Base-by-base conservation (phyloP, 345 rosid genomes). In the Odontarrhena argentea region DNA sequence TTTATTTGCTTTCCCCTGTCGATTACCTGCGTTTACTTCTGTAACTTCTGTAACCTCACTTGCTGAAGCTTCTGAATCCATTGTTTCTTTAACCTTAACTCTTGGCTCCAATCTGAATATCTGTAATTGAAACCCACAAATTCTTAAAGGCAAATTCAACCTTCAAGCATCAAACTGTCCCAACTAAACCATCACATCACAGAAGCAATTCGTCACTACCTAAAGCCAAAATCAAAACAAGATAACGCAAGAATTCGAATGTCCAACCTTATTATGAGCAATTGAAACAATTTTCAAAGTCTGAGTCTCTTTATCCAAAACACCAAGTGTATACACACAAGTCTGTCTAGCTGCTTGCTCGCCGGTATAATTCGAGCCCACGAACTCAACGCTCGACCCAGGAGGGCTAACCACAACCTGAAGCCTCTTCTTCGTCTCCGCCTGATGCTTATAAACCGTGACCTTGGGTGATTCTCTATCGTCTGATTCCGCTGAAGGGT, bases 61-160 rank as follows among this genome's bases (percentile, higher is more conserved):
- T 22, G 65, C 65, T 24, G 65, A 34, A 48, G 66, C 73, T 57
- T 83, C 86, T 53, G 78, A 57, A 8, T 78, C 84, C 36, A 46
- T 75, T 41, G 54, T 7, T 51, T 65, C 79, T 10, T 40, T 35
- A 37, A 26, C 40, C 51, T 68, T 74, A 69, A 84, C 57, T 54
- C 68, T 78, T 4, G 92, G 87, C 50, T 89, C 96, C 86, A 92
- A 66, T 77, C 96, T 84, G n/a, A 89, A 65, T 68, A 91, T 76
- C 97, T 91, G 65, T 28, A 69, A 62, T 49, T n/a, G 42, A 32
- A 68, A 54, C 49, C 22, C 15, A 55, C 8, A 46, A 45, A 49
- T 3, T 37, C 11, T 30, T 18, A 71, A 66, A 37, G 44, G 47
- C 54, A 61, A 53, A 24, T 25, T 4, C 52, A 18, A 43, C 11